A percentile compares a stretch with the other conserved stretches of the same genome.
Conservation (phyloP, 306 rosid genomes). For the Spatholobus suberectus region DNA sequence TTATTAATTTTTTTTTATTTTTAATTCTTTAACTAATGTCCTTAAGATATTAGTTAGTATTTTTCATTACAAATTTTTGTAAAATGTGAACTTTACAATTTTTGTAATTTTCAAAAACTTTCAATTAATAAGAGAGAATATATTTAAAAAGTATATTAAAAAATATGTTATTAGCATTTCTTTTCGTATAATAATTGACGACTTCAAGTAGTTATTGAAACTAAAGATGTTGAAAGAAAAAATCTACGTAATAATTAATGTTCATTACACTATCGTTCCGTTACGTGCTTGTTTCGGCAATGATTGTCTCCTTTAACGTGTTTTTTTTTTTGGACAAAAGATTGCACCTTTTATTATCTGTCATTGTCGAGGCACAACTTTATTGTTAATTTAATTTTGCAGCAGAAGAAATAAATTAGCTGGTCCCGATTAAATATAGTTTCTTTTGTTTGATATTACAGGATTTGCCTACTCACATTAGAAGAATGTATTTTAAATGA, state of each 20-base stretch:
- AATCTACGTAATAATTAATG: background rate
- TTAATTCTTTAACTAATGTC: too few species aligned
- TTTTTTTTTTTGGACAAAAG: background rate
- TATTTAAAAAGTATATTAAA: too few species aligned
- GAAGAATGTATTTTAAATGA: too few species aligned
- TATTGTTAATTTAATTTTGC: background rate
- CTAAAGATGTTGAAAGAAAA: background rate
- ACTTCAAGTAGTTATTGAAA: conserved; percentile 2
- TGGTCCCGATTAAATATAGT: background rate
- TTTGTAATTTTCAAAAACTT: too few species aligned
- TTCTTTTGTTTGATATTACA: background rate
- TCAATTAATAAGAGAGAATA: too few species aligned
- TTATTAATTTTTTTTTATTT: too few species aligned
- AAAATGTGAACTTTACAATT: too few species aligned
- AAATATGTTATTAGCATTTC: too few species aligned
- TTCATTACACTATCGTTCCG: background rate
- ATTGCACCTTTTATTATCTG: background rate
- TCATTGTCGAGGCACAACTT: conserved; percentile 24
- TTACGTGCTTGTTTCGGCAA: background rate
- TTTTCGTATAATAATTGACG: too few species aligned
- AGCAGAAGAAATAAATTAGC: background rate
- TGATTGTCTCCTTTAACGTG: background rate
- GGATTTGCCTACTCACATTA: too few species aligned
- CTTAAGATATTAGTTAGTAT: too few species aligned
- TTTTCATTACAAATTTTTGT: too few species aligned